Conservation (phyloP, 495 filamentous ascomycete genomes). For the Talaromyces ruber region DNA sequence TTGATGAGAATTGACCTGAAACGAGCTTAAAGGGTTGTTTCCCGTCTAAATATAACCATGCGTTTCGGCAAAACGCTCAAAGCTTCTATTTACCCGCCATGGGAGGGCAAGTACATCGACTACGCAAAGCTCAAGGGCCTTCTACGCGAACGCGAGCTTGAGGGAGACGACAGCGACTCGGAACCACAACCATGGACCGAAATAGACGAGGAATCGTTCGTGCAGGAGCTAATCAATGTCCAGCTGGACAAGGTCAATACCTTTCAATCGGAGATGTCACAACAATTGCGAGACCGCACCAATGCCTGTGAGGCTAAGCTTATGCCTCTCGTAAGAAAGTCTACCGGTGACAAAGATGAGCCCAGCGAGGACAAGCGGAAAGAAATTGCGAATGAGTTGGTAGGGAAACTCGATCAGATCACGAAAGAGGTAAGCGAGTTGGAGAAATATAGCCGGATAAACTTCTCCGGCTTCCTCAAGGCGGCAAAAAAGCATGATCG, state of each 20-base stretch:
- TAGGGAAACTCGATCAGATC: slow-evolving; percentile 75
- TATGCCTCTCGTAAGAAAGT: slow-evolving; percentile 31
- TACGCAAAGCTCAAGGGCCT: slow-evolving; percentile 87
- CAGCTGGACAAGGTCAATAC: slow-evolving; percentile 92
- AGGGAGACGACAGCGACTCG: slow-evolving; percentile 40
- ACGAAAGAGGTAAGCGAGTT: slow-evolving; percentile 86
- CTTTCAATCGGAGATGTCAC: slow-evolving; percentile 73
- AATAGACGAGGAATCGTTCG: slow-evolving; percentile 87
- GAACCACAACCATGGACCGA: slow-evolving; percentile 71
- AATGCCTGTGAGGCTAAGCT: slow-evolving; percentile 45
- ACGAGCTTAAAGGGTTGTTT: not conserved
- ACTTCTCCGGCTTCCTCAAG: slow-evolving; percentile 96
- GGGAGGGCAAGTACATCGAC: slow-evolving; percentile 90
- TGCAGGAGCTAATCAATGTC: slow-evolving; percentile 87
- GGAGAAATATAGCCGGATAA: slow-evolving; percentile 90
- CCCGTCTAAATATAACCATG: slow-evolving; percentile 47
- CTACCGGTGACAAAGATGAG: slow-evolving; percentile 19
- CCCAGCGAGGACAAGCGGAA: slow-evolving; percentile 34
- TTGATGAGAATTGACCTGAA: not conserved
- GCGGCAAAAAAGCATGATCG: slow-evolving; percentile 98
- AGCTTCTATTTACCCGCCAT: slow-evolving; percentile 73
- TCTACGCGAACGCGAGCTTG: slow-evolving; percentile 58
- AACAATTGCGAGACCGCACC: slow-evolving; percentile 60
- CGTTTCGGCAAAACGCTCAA: slow-evolving; percentile 84
- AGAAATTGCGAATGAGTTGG: slow-evolving; percentile 54